Evolutionary conservation across 2,329 filamentous ascomycete species (phyloP).

Genomic region (Cercospora sp.): DNA sequence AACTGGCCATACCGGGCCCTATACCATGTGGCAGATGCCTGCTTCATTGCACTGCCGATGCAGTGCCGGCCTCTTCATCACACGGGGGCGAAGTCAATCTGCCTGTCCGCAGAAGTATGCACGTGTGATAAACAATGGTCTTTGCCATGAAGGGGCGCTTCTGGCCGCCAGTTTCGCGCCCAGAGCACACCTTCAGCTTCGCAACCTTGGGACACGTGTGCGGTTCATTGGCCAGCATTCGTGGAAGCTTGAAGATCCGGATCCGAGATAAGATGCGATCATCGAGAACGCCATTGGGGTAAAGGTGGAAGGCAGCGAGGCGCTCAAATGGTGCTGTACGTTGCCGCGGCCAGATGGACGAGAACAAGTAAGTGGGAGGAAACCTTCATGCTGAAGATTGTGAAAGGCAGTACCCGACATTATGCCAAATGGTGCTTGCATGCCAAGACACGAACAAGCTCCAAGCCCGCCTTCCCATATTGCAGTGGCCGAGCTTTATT

Average conservation of each 20-base stretch:
- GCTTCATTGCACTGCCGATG: background rate
- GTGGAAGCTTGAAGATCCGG: background rate
- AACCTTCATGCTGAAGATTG: background rate
- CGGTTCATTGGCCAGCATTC: conserved; percentile 5
- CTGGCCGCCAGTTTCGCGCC: background rate
- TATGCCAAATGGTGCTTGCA: background rate
- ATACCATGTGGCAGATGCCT: background rate
- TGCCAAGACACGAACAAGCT: background rate
- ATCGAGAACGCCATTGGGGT: background rate
- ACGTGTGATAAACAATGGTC: background rate
- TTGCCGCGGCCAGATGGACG: background rate
- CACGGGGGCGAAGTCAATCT: background rate
- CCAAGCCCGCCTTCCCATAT: background rate
- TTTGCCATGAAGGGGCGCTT: background rate
- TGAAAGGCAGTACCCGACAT: background rate
- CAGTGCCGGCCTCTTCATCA: background rate
- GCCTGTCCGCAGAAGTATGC: background rate
- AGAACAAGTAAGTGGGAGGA: background rate
- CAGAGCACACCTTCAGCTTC: background rate
- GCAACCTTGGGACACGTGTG: background rate
- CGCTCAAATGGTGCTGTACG: background rate
- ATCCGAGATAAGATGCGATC: background rate
- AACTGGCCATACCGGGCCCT: background rate
- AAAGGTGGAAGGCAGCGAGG: background rate
- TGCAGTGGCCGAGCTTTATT: background rate